Conservation (phyloP, 371 early-diverging fungal genomes). For the Mucor irregularis region DNA sequence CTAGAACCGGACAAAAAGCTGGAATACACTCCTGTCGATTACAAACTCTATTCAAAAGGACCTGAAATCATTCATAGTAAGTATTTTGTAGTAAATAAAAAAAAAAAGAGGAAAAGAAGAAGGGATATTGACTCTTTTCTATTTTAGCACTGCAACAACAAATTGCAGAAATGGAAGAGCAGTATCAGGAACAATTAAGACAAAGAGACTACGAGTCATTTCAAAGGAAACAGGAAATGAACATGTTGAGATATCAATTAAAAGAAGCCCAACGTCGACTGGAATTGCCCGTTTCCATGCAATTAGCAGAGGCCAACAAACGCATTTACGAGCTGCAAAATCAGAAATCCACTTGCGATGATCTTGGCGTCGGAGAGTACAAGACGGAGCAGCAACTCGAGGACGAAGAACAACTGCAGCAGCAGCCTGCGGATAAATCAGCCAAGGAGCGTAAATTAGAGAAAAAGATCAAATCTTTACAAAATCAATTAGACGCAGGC, state of each 20-base stretch:
- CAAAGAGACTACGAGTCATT: constrained; percentile 56
- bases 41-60: constrained; percentile 21
- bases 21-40: constrained; percentile 13
- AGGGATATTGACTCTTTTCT: not conserved
- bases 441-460: constrained; percentile 20
- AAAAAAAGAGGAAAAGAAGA: not conserved
- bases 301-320: constrained; percentile 58
- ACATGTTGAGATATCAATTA: constrained; percentile 46
- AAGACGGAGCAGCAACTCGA: constrained; percentile 6
- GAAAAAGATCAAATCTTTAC: constrained; percentile 37
- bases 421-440: constrained; percentile 2
- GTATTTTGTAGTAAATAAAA: not conserved
- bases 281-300: constrained; percentile 29
- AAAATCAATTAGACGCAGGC: constrained; percentile 46
- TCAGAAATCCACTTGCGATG: constrained; percentile 31
- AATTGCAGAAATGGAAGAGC: constrained; percentile 57
- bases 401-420: too few relatives aligned
- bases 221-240: constrained; percentile 61
- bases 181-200: constrained; percentile 59
- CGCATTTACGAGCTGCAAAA: constrained; percentile 47
- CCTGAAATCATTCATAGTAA: constrained; percentile 46
- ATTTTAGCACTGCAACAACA: constrained; percentile 54
- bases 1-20: constrained; percentile 7
- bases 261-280: constrained; percentile 48
- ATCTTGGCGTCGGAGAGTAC: constrained; percentile 4